These are phyloP conservation scores for Dipodascopsis tothii DNA, from an alignment of 805 yeast genomes.

Conservation along the genomic window DNA sequence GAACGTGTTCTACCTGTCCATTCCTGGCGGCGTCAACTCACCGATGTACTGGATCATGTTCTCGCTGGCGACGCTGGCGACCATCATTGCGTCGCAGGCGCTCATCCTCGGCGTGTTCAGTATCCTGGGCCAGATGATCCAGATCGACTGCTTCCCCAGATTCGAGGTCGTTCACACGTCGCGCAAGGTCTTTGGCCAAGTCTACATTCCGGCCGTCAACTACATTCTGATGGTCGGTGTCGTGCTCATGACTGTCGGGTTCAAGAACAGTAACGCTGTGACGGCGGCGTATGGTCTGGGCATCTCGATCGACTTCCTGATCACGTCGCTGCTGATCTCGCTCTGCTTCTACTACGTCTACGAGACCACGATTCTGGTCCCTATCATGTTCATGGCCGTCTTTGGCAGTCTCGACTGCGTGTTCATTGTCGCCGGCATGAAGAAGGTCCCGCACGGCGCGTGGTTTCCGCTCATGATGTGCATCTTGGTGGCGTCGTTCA, in stretches of 20 bases:
- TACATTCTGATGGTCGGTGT: slow-evolving; percentile 47
- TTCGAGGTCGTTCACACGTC: slow-evolving; percentile 43
- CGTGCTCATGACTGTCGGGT: slow-evolving; percentile 45
- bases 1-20: slow-evolving; percentile 42
- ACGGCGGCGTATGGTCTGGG: slow-evolving; percentile 59
- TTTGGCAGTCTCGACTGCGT: slow-evolving; percentile 45
- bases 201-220: slow-evolving; percentile 47
- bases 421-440: slow-evolving; percentile 43
- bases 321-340: slow-evolving; percentile 44
- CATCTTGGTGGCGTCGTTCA: slow-evolving; percentile 33
- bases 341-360: slow-evolving; percentile 44
- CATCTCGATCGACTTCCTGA: slow-evolving; percentile 47
- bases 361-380: slow-evolving; percentile 33
- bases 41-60: slow-evolving; percentile 44
- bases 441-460: slow-evolving; percentile 52
- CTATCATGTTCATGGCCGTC: slow-evolving; percentile 33
- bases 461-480: slow-evolving; percentile 53
- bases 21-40: slow-evolving; percentile 44
- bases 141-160: slow-evolving; percentile 48
- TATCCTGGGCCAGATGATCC: slow-evolving; percentile 46
- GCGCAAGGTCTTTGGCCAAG: slow-evolving; percentile 40
- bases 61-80: slow-evolving; percentile 46
- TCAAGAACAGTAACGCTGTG: slow-evolving; percentile 42
- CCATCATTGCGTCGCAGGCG: slow-evolving; percentile 56
- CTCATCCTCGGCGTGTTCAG: slow-evolving; percentile 50